Evolutionary conservation across 257 asterid species (phyloP).

Genomic region (Plantago ovata): DNA sequence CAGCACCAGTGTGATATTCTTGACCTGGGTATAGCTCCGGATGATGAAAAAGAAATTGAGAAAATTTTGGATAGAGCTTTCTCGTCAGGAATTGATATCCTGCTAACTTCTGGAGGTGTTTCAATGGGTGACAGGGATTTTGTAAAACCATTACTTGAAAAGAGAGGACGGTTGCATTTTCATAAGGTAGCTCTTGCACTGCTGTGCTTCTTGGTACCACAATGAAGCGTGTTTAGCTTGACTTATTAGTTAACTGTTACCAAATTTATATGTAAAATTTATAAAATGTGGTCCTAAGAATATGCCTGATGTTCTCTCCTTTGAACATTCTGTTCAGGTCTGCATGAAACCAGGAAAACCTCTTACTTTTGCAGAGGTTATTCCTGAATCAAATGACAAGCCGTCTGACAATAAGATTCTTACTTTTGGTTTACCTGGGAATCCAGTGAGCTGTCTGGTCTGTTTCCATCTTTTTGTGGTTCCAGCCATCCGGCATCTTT

Average conservation of each 20-base stretch:
- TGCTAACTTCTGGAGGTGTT: slow-evolving; percentile 94
- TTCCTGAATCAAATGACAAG: slow-evolving; percentile 36
- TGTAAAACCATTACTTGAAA: slow-evolving; percentile 83
- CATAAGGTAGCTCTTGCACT: slow-evolving; percentile 61
- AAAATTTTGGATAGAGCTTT: slow-evolving; percentile 55
- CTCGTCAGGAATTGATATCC: slow-evolving; percentile 68
- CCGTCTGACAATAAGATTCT: slow-evolving; percentile 50
- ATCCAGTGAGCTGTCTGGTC: slow-evolving; percentile 94
- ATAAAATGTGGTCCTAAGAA: slow-evolving; percentile 3
- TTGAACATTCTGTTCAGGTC: slow-evolving; percentile 52
- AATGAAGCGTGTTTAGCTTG: slow-evolving; percentile 13
- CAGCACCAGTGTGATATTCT: slow-evolving; percentile 76
- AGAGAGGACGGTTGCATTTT: slow-evolving; percentile 65
- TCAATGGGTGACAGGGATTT: slow-evolving; percentile 99
- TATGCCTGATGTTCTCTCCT: slow-evolving; percentile 4
- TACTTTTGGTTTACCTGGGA: slow-evolving; percentile 98
- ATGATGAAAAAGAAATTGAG: slow-evolving; percentile 67
- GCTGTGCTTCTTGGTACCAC: slow-evolving; percentile 15
- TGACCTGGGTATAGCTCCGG: slow-evolving; percentile 87
- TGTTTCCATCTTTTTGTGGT: slow-evolving; percentile 90
- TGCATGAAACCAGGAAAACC: slow-evolving; percentile 97
- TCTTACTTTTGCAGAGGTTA: slow-evolving; percentile 80
- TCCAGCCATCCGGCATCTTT: slow-evolving; percentile 79
- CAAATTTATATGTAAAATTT: background rate
- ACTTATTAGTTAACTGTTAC: slow-evolving; percentile 10